Percentiles rank a stretch among this genome's conserved stretches.
phyloP scores from a whole-genome alignment of 1,284 basidiomycete species.

The Irpex lacteus region DNA sequence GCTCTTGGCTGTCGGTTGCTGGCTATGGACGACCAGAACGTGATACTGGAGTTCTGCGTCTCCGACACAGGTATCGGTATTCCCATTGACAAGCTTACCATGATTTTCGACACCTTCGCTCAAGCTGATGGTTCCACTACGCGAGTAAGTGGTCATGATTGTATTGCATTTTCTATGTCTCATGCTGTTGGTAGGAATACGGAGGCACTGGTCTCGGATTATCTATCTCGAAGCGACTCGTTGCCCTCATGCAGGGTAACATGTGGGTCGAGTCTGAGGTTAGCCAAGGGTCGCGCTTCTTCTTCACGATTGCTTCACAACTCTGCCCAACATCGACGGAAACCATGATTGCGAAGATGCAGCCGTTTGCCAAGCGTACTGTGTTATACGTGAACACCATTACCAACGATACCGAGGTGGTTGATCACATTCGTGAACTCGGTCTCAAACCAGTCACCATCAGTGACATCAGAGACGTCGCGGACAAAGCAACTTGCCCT shows the following conservation, averaged over 20 bases:
- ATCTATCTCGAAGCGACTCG: constrained; percentile 92
- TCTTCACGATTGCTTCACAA: constrained; percentile 91
- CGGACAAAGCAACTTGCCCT: constrained; percentile 78
- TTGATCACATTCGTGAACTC: constrained; percentile 76
- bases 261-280: constrained; percentile 98
- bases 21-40: constrained; percentile 71
- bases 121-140: constrained; percentile 97
- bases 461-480: constrained; percentile 76
- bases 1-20: constrained; percentile 85
- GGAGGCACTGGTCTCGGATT: constrained; percentile 98
- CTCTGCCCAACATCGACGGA: constrained; percentile 77
- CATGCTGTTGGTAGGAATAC: constrained; percentile 67
- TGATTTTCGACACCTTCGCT: constrained; percentile 99
- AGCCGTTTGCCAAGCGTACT: constrained; percentile 73
- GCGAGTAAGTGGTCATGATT: constrained; percentile 46
- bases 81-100: constrained; percentile 96
- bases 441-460: constrained; percentile 82
- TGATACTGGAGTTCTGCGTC: constrained; percentile 96
- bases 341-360: constrained; percentile 71
- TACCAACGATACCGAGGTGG: constrained; percentile 75
- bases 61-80: constrained; percentile 99
- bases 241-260: constrained; percentile 96
- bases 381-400: constrained; percentile 92
- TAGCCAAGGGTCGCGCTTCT: constrained; percentile 92
- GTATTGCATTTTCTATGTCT: constrained; percentile 6